A percentile compares a stretch with the other conserved stretches of the same genome.
Conservation (phyloP, 345 rosid genomes). For the Diplotaxis tenuifolia region DNA sequence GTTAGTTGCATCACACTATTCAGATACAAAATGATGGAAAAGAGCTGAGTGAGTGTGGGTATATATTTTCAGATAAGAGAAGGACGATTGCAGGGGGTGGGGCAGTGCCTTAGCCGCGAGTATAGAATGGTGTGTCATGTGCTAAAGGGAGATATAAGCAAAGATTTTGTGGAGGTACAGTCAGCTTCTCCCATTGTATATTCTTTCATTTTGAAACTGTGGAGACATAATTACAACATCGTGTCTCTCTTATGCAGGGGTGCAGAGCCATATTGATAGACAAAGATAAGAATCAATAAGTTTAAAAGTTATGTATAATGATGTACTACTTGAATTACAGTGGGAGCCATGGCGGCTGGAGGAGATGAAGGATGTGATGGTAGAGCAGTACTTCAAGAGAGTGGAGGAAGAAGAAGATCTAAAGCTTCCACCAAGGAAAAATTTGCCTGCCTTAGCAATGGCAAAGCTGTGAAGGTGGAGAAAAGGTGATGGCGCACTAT, state of each 20-base stretch:
- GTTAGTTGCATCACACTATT: conserved; percentile 40
- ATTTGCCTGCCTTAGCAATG: conserved; percentile 50
- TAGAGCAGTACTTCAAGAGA: conserved; percentile 61
- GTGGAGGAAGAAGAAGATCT: conserved; percentile 62
- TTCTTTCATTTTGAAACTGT: not conserved
- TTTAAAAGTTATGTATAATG: conserved; percentile 26
- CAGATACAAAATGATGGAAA: conserved; percentile 3
- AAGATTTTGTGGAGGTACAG: conserved; percentile 80
- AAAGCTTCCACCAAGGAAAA: conserved; percentile 55
- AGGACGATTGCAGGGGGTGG: conserved; percentile 83
- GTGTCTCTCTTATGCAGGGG: conserved; percentile 53
- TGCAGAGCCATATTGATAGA: conserved; percentile 88
- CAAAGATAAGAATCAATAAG: conserved; percentile 87
- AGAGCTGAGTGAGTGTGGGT: conserved; percentile 16
- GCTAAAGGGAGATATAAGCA: conserved; percentile 74
- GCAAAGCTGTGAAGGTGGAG: conserved; percentile 59
- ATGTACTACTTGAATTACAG: conserved; percentile 26
- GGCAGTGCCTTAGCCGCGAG: conserved; percentile 77
- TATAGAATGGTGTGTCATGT: conserved; percentile 86
- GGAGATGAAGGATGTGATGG: conserved; percentile 50
- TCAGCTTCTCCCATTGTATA: not conserved
- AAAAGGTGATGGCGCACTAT: conserved; percentile 24
- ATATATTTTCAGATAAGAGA: conserved; percentile 68
- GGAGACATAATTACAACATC: not conserved
- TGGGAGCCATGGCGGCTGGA: conserved; percentile 82